A percentile compares a stretch with the other conserved stretches of the same genome.
These are phyloP conservation scores for Pichia sp. DNA, from an alignment of 1,139 yeast genomes.

Conservation along the genomic window DNA sequence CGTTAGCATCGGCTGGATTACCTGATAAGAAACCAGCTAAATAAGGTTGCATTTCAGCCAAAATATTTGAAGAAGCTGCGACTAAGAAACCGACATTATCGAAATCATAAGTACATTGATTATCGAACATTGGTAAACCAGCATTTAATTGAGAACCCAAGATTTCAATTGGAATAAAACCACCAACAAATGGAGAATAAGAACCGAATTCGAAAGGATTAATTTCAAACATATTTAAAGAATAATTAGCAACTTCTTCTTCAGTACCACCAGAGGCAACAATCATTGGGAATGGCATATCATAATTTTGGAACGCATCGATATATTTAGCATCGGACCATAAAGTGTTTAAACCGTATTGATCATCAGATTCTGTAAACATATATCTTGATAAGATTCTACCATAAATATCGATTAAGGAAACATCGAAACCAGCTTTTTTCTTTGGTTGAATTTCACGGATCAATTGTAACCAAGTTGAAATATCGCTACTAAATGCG, in stretches of 20 bases:
- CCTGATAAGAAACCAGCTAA: constrained; percentile 9
- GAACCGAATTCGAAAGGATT: constrained; percentile 68
- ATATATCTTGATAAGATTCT: constrained; percentile 47
- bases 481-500: constrained; percentile 24
- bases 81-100: constrained; percentile 71
- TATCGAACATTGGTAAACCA: constrained; percentile 28
- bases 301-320: constrained; percentile 29
- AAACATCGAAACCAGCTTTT: constrained; percentile 45
- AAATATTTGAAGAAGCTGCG: constrained; percentile 54
- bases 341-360: constrained; percentile 30
- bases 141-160: constrained; percentile 38
- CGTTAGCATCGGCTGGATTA: constrained; percentile 1
- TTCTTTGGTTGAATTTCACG: constrained; percentile 42
- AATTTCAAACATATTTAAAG: constrained; percentile 38
- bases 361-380: constrained; percentile 35
- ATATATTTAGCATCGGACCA: constrained; percentile 30
- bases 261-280: constrained; percentile 32
- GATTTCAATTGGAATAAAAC: constrained; percentile 46
- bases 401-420: constrained; percentile 66
- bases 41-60: constrained; percentile 15
- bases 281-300: constrained; percentile 40
- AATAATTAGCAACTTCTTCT: constrained; percentile 24
- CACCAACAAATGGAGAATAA: constrained; percentile 46
- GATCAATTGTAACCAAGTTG: constrained; percentile 46
- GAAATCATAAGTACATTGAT: constrained; percentile 45